These are phyloP conservation scores for Harringtonia aguacate DNA, from an alignment of 2,329 filamentous ascomycete genomes.

Conservation along the genomic window DNA sequence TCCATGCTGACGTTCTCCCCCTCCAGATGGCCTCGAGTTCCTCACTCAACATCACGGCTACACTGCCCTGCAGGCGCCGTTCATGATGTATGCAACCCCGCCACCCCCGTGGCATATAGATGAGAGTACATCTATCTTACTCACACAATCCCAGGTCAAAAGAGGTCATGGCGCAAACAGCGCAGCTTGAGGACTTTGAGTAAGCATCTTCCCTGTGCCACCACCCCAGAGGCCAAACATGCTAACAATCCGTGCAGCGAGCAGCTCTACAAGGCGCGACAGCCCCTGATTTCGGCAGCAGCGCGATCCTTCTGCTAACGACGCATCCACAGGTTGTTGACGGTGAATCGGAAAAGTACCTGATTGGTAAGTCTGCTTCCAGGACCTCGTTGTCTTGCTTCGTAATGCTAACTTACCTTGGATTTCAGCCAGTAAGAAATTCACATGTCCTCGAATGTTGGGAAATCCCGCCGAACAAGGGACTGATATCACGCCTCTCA, in stretches of 20 bases:
- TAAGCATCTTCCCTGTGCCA: neutral
- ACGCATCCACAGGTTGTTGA: conserved; percentile 56
- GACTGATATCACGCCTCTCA: too few relatives aligned
- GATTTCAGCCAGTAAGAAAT: conserved; percentile 8
- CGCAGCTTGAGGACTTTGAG: conserved; percentile 93
- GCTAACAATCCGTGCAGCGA: conserved; percentile 34
- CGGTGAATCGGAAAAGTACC: conserved; percentile 75
- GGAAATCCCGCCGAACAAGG: too few relatives aligned
- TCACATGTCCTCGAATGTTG: neutral
- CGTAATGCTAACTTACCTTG: conserved; percentile 4
- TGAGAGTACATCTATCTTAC: neutral
- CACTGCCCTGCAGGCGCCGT: conserved; percentile 74
- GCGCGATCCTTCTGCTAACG: neutral
- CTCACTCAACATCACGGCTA: conserved; percentile 65
- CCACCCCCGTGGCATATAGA: too few relatives aligned
- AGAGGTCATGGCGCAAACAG: conserved; percentile 95
- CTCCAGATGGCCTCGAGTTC: conserved; percentile 75
- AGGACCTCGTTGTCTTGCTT: neutral
- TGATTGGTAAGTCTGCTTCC: conserved; percentile 46
- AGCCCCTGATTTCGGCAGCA: too few relatives aligned
- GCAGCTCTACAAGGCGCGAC: conserved; percentile 70
- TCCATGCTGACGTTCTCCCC: neutral
- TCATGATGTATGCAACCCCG: conserved; percentile 58
- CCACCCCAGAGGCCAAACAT: neutral
- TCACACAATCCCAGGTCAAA: conserved; percentile 38